Percentiles rank a stretch among this genome's conserved stretches.
Conservation (phyloP, 106 monocot species). For the Acanthochlamys bracteata region DNA sequence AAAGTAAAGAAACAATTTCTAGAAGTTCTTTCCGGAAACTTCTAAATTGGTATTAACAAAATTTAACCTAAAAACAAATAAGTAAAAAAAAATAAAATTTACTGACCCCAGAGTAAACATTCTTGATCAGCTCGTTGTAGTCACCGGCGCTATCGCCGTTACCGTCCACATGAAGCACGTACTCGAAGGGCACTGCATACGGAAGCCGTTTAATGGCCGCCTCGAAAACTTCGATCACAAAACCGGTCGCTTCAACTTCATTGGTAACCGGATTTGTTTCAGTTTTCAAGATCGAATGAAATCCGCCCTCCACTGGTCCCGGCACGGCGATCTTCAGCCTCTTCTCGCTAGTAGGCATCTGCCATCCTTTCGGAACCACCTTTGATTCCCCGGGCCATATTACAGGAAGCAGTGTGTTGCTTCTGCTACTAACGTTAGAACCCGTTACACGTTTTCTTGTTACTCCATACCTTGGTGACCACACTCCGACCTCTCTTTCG, state of each 20-base stretch:
- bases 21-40: too few species aligned
- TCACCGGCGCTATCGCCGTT: neutral
- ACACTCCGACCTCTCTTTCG: slow-evolving; percentile 30
- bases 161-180: neutral
- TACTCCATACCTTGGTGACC: slow-evolving; percentile 32
- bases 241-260: neutral
- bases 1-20: too few species aligned
- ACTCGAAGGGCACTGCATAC: slow-evolving; percentile 3
- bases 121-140: slow-evolving; percentile 10
- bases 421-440: too few species aligned
- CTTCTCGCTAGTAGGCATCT: slow-evolving; percentile 14
- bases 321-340: slow-evolving; percentile 43
- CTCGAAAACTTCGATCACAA: slow-evolving; percentile 14
- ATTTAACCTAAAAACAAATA: too few species aligned
- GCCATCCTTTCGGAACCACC: slow-evolving; percentile 46
- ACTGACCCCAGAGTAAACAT: slow-evolving; percentile 11
- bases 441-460: too few species aligned
- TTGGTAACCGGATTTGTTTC: slow-evolving; percentile 5
- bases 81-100: too few species aligned
- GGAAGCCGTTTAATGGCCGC: slow-evolving; percentile 5
- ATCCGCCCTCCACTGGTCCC: slow-evolving; percentile 31
- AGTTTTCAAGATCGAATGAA: slow-evolving; percentile 30
- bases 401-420: too few species aligned
- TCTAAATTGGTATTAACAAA: too few species aligned
- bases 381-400: slow-evolving; percentile 59